Evolutionary conservation across 2,329 filamentous ascomycete genomes (phyloP), one percentile per base, ranked within the genome.

Genomic region (Rugonectria rugulosa): DNA sequence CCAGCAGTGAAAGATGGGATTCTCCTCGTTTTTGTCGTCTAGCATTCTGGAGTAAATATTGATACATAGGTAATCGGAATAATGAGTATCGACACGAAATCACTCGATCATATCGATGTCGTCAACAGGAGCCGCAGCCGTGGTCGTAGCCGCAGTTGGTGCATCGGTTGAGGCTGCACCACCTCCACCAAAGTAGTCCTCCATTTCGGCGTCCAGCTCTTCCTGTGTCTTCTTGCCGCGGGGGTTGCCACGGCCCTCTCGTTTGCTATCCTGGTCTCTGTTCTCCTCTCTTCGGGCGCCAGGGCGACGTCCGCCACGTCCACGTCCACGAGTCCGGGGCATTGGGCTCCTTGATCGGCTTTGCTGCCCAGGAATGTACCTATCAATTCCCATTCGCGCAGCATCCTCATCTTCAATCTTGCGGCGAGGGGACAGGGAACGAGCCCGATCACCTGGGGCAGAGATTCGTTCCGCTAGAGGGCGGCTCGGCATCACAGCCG

Each of bases 141-240:
- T 32, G 31, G 55, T 44, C 10, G 54, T 15, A 15, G 72, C 69
- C 9, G 70, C 37, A 15, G 47, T 37, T 36, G 75, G 73, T 15
- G 73, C 76, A n/a, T 68, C 73, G 46, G 69, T 74, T 42, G 75
- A 69, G n/a, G 68, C 73, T 46, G 70, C 74, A 40, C 75, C 69
- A 41, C 66, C 66, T 46, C 66, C 78, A 24, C 83, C 87, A 79
- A 92, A 97, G 74, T 97, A 97, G 70, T 97, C 91, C 24, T 88
- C 92, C 93, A 97, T 97, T 76, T 97, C 93, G n/a, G 91, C 91
- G 72, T 97, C 93, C 34, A 97, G 80, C 72, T 97, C 91, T 67
- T 96, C 91, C 64, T 92, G 89, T 0, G 93, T 97, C 83, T 96
- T 97, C 75, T 86, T 89, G 2, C 87, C 81, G 43, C 91, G 83